Base-by-base conservation (phyloP, 2,329 filamentous ascomycete species). In the Knufia petricola region DNA sequence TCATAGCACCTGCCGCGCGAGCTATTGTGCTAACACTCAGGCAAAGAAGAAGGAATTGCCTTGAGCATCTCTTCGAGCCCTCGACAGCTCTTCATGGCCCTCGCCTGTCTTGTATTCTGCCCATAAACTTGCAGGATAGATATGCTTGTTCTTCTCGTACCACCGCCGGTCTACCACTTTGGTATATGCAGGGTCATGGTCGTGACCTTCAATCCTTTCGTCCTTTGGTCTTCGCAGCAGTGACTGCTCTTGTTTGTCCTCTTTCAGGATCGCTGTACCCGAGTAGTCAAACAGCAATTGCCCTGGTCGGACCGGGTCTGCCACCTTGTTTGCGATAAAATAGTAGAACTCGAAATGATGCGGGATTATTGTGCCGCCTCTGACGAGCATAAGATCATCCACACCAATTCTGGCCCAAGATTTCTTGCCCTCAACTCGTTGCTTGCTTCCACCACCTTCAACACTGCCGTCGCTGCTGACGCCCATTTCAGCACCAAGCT, bases 321-420 rank as follows among this genome's bases (percentile, higher is more conserved):
- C 60, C 3, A 71, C 58, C 46, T 64, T 60, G 54, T 96, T 95
- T 65, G 94, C 84, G 63, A 95, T 81, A 68, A 98, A 96, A 69
- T 90, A 92, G 65, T 96, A 92, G 64, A 98, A 88, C 56, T 96
- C 90, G 63, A 94, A 95, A 66, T 98, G 92, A 73, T 95, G 92
- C 50, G 92, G 90, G 58, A 98, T 81, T 48, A 98, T 95, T 40
- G 96, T 76, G 49, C 88, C 86, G 12, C 87, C 88, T 60, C 87
- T 77, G 6, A 98, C 89, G 50, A 95, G 74, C 81, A 98, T 87
- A 63, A 98, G 68, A 69, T 98, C 92, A 64, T 98, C 92, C 3
- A 98, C 90, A 30, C 88, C 86, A 24, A 96, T 85, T 50, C 90
- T 76, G 2, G 90, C 90, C 92, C 92, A 98, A 61, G 92, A 85